Percentiles rank a stretch among this genome's conserved stretches.
Evolutionary conservation across 208 protist genomes (phyloP).

Genomic region (Leishmania gerbilli): DNA sequence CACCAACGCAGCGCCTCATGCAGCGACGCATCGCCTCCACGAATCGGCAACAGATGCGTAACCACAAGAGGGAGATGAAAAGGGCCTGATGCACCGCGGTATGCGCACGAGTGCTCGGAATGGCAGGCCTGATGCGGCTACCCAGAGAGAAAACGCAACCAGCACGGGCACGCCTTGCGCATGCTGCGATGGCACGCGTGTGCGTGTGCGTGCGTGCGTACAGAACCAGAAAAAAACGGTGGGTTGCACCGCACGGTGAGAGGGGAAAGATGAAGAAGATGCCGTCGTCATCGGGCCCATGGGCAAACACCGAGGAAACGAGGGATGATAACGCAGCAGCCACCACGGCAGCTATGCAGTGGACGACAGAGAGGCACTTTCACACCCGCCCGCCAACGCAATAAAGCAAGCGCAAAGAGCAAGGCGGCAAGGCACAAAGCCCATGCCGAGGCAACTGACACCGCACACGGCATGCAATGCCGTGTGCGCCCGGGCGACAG

Average conservation of each 20-base stretch:
- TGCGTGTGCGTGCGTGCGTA: neutral
- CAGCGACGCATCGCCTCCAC: conserved; percentile 26
- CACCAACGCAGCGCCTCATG: neutral
- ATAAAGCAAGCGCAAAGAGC: neutral
- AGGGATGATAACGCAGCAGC: conserved; percentile 8
- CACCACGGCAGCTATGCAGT: neutral
- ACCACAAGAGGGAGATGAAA: neutral
- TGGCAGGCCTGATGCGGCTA: neutral
- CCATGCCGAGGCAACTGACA: neutral
- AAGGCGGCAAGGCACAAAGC: neutral
- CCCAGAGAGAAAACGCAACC: neutral
- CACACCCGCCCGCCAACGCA: neutral
- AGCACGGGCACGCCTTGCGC: neutral
- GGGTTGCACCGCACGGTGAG: neutral
- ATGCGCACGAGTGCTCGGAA: too few species aligned
- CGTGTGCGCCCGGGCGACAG: neutral
- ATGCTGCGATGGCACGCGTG: neutral
- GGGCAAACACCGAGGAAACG: conserved; percentile 4
- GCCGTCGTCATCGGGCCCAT: neutral
- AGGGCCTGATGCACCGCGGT: neutral
- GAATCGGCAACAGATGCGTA: neutral
- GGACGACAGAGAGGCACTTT: neutral
- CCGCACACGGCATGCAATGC: neutral
- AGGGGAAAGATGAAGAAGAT: conserved; percentile 5
- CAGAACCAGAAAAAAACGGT: neutral